These are phyloP conservation scores for Dioszegia crocea DNA, from an alignment of 768 basidiomycete genomes.

Conservation along the genomic window DNA sequence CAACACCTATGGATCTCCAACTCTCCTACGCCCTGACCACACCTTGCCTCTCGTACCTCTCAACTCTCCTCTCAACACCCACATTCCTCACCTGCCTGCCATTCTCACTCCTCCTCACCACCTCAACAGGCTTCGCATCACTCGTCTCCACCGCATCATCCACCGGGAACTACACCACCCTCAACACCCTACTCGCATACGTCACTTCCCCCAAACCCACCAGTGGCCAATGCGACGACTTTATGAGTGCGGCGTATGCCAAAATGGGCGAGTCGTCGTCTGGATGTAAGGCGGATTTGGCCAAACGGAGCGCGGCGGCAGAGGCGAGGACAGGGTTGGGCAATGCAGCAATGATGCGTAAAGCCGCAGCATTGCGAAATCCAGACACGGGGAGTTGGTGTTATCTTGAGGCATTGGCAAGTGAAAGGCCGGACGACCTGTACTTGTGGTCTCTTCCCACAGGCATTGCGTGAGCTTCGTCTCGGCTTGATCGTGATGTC, in stretches of 20 bases:
- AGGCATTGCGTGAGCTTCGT: conserved; percentile 35
- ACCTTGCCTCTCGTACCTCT: conserved; percentile 31
- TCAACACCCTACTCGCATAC: conserved; percentile 33
- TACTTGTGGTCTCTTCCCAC: conserved; percentile 38
- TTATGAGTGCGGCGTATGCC: conserved; percentile 11
- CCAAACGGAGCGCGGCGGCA: conserved; percentile 16
- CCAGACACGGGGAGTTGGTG: conserved; percentile 34
- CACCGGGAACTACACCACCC: conserved; percentile 20
- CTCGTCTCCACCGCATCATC: conserved; percentile 18
- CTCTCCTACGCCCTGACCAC: conserved; percentile 29
- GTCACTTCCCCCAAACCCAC: conserved; percentile 17
- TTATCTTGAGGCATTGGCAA: conserved; percentile 31
- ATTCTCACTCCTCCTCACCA: conserved; percentile 39
- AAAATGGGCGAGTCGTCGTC: conserved; percentile 14
- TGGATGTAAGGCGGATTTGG: conserved; percentile 32
- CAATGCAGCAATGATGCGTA: conserved; percentile 28
- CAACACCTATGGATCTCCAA: conserved; percentile 34
- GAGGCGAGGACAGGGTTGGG: conserved; percentile 27
- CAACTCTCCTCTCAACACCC: conserved; percentile 21
- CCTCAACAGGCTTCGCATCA: conserved; percentile 30
- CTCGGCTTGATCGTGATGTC: too few species aligned
- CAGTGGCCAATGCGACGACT: conserved; percentile 19
- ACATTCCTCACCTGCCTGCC: conserved; percentile 38
- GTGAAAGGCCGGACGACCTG: conserved; percentile 32
- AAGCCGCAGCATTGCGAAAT: conserved; percentile 20